Percentiles rank a stretch among this genome's conserved stretches.
These are phyloP conservation scores for Inga oerstediana DNA, from an alignment of 306 rosid genomes.

Conservation along the genomic window DNA sequence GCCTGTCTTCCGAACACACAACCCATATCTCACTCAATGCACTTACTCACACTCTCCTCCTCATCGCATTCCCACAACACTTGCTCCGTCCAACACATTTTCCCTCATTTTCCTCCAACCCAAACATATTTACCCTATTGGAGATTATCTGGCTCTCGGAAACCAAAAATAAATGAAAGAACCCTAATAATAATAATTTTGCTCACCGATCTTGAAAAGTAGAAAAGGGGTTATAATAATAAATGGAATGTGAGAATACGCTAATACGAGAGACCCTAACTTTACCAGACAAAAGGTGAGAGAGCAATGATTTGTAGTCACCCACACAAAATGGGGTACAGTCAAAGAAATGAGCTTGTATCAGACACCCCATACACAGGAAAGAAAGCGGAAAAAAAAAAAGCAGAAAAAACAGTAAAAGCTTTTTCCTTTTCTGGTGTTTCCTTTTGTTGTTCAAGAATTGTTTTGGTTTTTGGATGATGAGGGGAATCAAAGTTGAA, in stretches of 20 bases:
- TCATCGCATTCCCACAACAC: slow-evolving; percentile 33
- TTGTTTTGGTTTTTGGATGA: slow-evolving; percentile 25
- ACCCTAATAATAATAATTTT: slow-evolving; percentile 55
- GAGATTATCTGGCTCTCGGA: slow-evolving; percentile 2
- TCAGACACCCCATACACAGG: slow-evolving; percentile 19
- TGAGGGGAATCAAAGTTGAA: slow-evolving; percentile 44
- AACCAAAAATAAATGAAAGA: background rate
- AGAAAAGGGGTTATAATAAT: slow-evolving; percentile 35
- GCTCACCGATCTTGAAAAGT: slow-evolving; percentile 37
- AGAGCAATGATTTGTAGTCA: slow-evolving; percentile 72
- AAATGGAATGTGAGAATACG: slow-evolving; percentile 40
- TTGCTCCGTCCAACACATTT: slow-evolving; percentile 40
- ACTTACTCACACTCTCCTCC: slow-evolving; percentile 39
- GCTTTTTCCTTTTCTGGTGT: background rate
- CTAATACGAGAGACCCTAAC: slow-evolving; percentile 56
- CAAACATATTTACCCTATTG: slow-evolving; percentile 26
- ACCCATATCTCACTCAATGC: slow-evolving; percentile 74
- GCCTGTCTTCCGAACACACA: slow-evolving; percentile 77
- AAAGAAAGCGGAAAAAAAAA: background rate
- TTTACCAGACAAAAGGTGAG: slow-evolving; percentile 86
- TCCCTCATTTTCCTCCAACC: slow-evolving; percentile 41
- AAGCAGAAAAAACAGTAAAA: slow-evolving; percentile 34
- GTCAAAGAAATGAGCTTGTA: slow-evolving; percentile 54
- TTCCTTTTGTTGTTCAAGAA: slow-evolving; percentile 21
- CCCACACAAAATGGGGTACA: slow-evolving; percentile 72